These are phyloP conservation scores for Penicillium lagena DNA, from an alignment of 495 filamentous ascomycete genomes.

Conservation along the genomic window DNA sequence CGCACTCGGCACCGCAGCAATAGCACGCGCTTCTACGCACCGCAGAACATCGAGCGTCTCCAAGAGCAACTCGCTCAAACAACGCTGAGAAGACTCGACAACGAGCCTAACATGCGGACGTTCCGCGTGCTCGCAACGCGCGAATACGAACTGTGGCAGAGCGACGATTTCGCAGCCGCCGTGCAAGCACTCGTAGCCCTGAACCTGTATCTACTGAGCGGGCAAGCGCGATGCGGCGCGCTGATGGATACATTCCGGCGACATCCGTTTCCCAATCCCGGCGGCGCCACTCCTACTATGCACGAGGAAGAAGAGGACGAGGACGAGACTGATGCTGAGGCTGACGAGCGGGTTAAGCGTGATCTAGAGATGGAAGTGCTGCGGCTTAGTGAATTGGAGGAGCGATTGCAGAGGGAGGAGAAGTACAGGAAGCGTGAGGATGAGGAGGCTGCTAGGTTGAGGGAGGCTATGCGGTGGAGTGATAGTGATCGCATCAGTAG, in stretches of 20 bases:
- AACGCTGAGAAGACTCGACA: conserved; percentile 7
- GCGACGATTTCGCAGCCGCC: conserved; percentile 11
- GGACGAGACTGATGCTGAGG: conserved; percentile 1
- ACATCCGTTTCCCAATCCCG: conserved; percentile 11
- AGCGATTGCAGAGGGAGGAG: conserved; percentile 1
- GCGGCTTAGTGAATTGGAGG: conserved; percentile 7
- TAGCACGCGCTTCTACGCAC: conserved; percentile 12
- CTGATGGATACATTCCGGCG: conserved; percentile 16
- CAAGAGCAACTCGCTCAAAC: conserved; percentile 11
- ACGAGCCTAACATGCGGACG: conserved; percentile 7
- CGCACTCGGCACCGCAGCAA: neutral
- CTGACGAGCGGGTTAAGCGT: conserved; percentile 7
- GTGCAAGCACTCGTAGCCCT: conserved; percentile 14
- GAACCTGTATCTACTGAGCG: conserved; percentile 24
- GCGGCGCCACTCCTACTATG: too few relatives aligned
- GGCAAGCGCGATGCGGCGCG: conserved; percentile 16
- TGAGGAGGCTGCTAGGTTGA: neutral
- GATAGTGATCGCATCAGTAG: conserved; percentile 8
- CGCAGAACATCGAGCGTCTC: conserved; percentile 15
- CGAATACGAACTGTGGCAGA: conserved; percentile 25
- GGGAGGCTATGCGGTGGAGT: conserved; percentile 5
- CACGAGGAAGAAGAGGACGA: neutral
- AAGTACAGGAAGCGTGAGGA: conserved; percentile 3
- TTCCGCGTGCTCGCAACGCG: conserved; percentile 20
- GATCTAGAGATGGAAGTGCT: conserved; percentile 7